Base-by-base conservation (phyloP, 176 grass and related monocot genomes). In the Aegilops umbellulata region DNA sequence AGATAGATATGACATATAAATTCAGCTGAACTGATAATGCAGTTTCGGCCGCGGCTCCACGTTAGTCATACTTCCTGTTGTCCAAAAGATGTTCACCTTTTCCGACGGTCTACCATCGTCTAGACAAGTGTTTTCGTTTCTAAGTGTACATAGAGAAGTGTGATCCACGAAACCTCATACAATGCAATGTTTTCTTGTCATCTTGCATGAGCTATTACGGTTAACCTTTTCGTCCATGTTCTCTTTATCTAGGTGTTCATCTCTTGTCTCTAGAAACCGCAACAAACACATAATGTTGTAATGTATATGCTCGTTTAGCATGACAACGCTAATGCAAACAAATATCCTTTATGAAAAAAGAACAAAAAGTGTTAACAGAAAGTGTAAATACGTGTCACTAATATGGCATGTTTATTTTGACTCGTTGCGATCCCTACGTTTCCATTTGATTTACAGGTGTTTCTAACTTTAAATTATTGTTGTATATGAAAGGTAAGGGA, bases 321-420 rank as follows among this genome's bases (percentile, higher is more conserved):
- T 69, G 27, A 30, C 2, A 53, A 2, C n/a, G 17, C 26, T 22
- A 53, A 82, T 39, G 3, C 0, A 25, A 17, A 55, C 66, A 83
- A 72, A 32, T 26, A 60, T 10, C 2, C 4, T 3, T 6, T 38
- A 25, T 27, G 0, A 3, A 60, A 3, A 60, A 20, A 35, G 22
- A 7, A 14, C 49, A 15, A 49, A 61, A 80, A 77, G 26, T 53
- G 29, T 57, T 70, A 60, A 70, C 51, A 30, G 19, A 82, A 90
- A 71, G 39, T 47, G 8, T 0, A 31, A 71, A 82, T 65, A 17
- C 3, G 65, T 72, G 78, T 9, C 34, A 35, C 24, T 83, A 73
- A 25, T 24, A 9, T 0, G 0, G 0, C 8, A 2, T 24, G 5
- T 22, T 16, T 29, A 39, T 39, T 44, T 27, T 4, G 20, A 36